Base-by-base conservation (phyloP, 257 asterid genomes). In the Nicotiana tabacum region DNA sequence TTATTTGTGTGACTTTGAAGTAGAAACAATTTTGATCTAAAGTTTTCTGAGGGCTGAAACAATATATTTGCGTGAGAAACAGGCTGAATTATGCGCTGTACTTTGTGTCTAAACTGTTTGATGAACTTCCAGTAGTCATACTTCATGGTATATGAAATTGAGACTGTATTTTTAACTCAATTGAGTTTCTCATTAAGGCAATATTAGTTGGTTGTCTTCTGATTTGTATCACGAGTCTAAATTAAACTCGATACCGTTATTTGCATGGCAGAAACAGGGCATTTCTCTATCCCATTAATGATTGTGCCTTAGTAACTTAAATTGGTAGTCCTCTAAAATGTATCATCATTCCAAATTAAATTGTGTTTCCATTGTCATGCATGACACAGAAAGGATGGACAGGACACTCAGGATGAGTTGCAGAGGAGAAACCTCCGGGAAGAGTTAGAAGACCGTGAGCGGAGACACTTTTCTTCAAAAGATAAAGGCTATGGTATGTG, bases 371-470 rank as follows among this genome's bases (percentile, higher is more conserved):
- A 12, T 72, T 0, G 3, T 72, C 0, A 33, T 80, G 46, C 77
- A 32, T 74, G 65, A 32, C 3, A 70, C 91, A 92, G 97, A 80
- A 92, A 84, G 89, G 97, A 94, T 27, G 98, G 98, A 72, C 98
- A 94, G 77, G 98, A 94, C 83, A 91, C 97, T 67, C 94, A 91
- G 77, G 98, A 94, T 2, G 98, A 94, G 86, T 46, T 92, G 76
- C 92, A 90, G 77, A 90, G 84, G 89, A 90, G 96, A 85, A 90
- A 94, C 86, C 95, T 92, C 43, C 86, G 97, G 58, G 95, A 92
- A 6, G 98, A 94, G 87, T 86, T 94, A 83, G 97, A 91, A 82
- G 97, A 91, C 6, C 92, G 95, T 39, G 98, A 94, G 90, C 88
- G 92, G 82, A 91, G 93, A 88, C 97, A 93, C 87, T 94, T 90